Evolutionary conservation across 306 rosid genomes (phyloP).

Genomic region (Prunus dulcis): DNA sequence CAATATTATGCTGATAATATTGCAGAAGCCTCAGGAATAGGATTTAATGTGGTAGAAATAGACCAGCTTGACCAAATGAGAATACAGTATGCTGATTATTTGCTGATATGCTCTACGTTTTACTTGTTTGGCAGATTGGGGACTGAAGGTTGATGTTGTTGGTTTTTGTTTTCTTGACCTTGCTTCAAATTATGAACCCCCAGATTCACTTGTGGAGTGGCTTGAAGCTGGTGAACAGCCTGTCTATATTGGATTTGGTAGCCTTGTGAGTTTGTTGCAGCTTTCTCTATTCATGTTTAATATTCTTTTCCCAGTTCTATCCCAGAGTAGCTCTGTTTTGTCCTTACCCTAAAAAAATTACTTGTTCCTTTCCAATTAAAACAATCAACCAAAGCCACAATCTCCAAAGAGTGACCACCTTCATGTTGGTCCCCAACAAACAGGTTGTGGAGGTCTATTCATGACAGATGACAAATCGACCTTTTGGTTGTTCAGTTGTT

Average conservation of each 20-base stretch:
- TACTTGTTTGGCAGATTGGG: constrained; percentile 79
- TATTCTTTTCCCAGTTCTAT: not conserved
- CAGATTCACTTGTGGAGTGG: constrained; percentile 66
- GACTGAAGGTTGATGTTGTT: constrained; percentile 79
- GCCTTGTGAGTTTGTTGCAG: constrained; percentile 70
- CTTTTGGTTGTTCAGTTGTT: not conserved
- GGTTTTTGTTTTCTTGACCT: constrained; percentile 99
- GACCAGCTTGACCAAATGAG: constrained; percentile 1
- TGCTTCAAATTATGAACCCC: constrained; percentile 85
- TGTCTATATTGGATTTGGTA: constrained; percentile 90
- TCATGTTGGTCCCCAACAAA: not conserved
- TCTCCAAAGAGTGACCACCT: not conserved
- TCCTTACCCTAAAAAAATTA: not conserved
- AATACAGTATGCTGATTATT: not conserved
- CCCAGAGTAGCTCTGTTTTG: not conserved
- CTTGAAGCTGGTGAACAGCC: constrained; percentile 70
- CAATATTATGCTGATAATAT: not conserved
- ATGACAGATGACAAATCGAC: not conserved
- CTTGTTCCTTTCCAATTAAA: not conserved
- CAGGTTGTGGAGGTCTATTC: not conserved
- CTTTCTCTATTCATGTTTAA: not conserved
- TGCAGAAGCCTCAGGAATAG: not conserved
- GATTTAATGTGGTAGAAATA: not conserved
- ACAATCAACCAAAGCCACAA: not conserved
- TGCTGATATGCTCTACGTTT: constrained; percentile 16